Base-by-base conservation (phyloP, 768 basidiomycete species). In the Boletus eberwhitei region DNA sequence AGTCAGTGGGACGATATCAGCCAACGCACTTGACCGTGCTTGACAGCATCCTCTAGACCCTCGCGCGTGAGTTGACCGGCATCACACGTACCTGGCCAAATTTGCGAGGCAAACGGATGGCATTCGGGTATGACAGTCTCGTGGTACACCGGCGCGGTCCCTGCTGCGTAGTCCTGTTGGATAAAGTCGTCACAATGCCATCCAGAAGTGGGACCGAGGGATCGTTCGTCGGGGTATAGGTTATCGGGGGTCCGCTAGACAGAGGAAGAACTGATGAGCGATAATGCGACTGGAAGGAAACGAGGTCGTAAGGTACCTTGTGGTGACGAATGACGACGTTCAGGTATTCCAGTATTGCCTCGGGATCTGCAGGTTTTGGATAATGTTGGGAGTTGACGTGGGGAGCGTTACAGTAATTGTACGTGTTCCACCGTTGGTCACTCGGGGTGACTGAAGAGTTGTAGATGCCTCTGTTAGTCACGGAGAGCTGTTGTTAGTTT, bases 341-440 rank as follows among this genome's bases (percentile, higher is more conserved):
- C 43, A 79, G 46, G 57, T 77, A 77, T 37, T 74, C 71, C 11
- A 80, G 58, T 38, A 68, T 64, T 2, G 71, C 72, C n/a, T 47
- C 62, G 1, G 55, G 37, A 17, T 64, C 57, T n/a, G 53, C 46
- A 3, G 75, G 77, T 19, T 51, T 31, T 5, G 50, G 40, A 49
- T 79, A 80, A 54, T 78, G 73, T 35, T 59, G 63, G 7, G 67
- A 61, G 50, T 74, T 76, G 54, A 78, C 72, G 50, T 77, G 79
- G 0, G 79, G 77, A 0, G 79, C 79, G 48, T 80, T 80, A 65
- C 79, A 80, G 52, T 79, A 80, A 49, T 80, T 80, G 68, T 80
- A 79, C 26, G 77, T 80, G 64, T 79, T 73, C 79, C 79, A 79
- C 0, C 77, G 74, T 12, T 74, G 60, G 42, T 57, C 35, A 1